Evolutionary conservation across 176 grass and related monocot genomes (phyloP).

Genomic region (Carex pumila): DNA sequence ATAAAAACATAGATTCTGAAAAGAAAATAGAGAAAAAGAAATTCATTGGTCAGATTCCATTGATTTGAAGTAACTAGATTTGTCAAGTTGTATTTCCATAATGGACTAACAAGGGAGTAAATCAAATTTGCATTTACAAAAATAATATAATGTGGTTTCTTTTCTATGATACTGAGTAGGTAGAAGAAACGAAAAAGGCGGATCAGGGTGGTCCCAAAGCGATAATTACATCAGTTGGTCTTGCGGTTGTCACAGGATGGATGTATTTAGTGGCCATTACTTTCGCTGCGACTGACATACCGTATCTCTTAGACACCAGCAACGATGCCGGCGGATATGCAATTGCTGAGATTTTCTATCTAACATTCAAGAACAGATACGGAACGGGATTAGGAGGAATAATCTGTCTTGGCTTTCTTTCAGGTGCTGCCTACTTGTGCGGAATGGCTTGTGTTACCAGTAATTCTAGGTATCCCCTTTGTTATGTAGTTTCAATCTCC

Average conservation of each 20-base stretch:
- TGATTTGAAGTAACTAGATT: too few relatives aligned
- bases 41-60: neutral
- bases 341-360: conserved; percentile 49
- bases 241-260: conserved; percentile 48
- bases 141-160: neutral
- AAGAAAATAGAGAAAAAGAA: neutral
- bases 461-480: conserved; percentile 45
- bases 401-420: conserved; percentile 43
- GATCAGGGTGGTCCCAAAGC: conserved; percentile 53
- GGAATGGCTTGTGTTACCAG: conserved; percentile 41
- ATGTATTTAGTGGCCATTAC: conserved; percentile 40
- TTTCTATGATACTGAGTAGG: conserved; percentile 10
- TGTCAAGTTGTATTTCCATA: neutral
- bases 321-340: conserved; percentile 74
- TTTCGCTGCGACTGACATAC: conserved; percentile 42
- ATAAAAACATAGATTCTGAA: neutral
- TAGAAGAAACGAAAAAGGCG: conserved; percentile 70
- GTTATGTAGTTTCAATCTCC: neutral
- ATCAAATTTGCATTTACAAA: neutral
- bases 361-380: conserved; percentile 36
- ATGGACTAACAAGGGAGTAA: neutral
- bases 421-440: conserved; percentile 44
- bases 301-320: conserved; percentile 31
- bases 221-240: conserved; percentile 42
- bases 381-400: conserved; percentile 45